A percentile compares a stretch with the other conserved stretches of the same genome.
phyloP scores from a whole-genome alignment of 176 grass and related monocot genomes.

The Panicum miliaceum region DNA sequence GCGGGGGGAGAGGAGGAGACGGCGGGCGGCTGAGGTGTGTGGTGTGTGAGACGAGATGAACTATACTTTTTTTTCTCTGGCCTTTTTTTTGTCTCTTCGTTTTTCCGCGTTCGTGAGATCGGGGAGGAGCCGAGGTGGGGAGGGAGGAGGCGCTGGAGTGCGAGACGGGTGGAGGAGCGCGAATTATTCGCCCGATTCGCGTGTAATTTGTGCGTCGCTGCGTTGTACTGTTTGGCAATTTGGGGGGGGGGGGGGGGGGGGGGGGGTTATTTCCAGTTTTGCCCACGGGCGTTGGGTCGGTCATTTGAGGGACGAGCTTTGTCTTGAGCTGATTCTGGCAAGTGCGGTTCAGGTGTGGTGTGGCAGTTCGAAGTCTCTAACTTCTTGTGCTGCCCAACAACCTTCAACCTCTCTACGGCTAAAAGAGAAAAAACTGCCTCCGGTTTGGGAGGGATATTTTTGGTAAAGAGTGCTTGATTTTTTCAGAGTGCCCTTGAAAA shows the following conservation, averaged over 20 bases:
- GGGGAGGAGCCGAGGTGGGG: constrained; percentile 24
- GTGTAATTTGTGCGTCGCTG: background rate
- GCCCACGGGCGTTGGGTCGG: background rate
- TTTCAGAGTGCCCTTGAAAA: background rate
- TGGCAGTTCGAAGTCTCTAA: background rate
- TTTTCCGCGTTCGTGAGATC: constrained; percentile 53
- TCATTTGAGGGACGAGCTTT: background rate
- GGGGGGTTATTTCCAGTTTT: constrained; percentile 13
- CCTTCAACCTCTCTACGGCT: background rate
- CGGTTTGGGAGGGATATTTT: background rate
- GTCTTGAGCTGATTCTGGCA: background rate
- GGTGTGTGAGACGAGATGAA: constrained; percentile 44
- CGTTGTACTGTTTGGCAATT: background rate
- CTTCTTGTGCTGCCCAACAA: constrained; percentile 1
- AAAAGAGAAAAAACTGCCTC: background rate
- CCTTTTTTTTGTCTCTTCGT: constrained; percentile 1
- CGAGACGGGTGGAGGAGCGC: constrained; percentile 65
- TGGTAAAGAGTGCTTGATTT: background rate
- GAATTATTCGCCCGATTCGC: constrained; percentile 59
- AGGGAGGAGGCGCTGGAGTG: constrained; percentile 8
- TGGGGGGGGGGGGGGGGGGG: no score
- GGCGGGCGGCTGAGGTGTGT: constrained; percentile 40
- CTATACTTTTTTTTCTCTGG: constrained; percentile 8
- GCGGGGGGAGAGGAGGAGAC: constrained; percentile 18
- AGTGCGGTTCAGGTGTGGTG: background rate